Evolutionary conservation across 1,284 basidiomycete genomes (phyloP).

Genomic region (Boletus holoroseus): DNA sequence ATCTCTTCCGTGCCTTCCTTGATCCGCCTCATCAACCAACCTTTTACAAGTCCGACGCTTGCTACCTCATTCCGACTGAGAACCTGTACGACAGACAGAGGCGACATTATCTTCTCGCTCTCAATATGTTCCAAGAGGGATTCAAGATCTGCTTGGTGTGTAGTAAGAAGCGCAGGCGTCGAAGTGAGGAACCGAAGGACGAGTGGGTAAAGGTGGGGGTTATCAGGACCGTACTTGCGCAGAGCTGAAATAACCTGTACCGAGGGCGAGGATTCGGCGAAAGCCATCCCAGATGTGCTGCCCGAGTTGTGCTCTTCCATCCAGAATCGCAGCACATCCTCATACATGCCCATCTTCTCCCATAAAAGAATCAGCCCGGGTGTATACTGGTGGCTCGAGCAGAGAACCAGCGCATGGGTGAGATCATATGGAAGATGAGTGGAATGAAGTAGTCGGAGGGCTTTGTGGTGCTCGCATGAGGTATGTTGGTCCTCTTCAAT

Average conservation of each 20-base stretch:
- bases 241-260: constrained; percentile 70
- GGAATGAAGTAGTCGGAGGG: constrained; percentile 62
- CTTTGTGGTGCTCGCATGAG: constrained; percentile 43
- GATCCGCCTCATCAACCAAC: constrained; percentile 81
- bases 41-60: constrained; percentile 84
- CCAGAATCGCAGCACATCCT: constrained; percentile 90
- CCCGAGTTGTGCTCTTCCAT: constrained; percentile 64
- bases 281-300: background rate
- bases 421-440: constrained; percentile 76
- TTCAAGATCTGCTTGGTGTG: constrained; percentile 68
- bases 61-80: constrained; percentile 83
- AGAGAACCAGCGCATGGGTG: constrained; percentile 89
- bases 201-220: constrained; percentile 79
- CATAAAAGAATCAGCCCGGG: constrained; percentile 84
- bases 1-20: constrained; percentile 71
- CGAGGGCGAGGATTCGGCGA: constrained; percentile 37
- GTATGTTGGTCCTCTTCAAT: constrained; percentile 16
- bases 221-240: constrained; percentile 63
- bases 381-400: constrained; percentile 78
- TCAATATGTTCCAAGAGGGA: constrained; percentile 75
- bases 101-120: constrained; percentile 76
- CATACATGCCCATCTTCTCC: constrained; percentile 94
- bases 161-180: constrained; percentile 58
- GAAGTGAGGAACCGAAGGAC: constrained; percentile 90
- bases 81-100: constrained; percentile 83